Percentiles rank a stretch among this genome's conserved stretches.
Evolutionary conservation across 768 basidiomycete species (phyloP).

Genomic region (Tylopilus balloui): DNA sequence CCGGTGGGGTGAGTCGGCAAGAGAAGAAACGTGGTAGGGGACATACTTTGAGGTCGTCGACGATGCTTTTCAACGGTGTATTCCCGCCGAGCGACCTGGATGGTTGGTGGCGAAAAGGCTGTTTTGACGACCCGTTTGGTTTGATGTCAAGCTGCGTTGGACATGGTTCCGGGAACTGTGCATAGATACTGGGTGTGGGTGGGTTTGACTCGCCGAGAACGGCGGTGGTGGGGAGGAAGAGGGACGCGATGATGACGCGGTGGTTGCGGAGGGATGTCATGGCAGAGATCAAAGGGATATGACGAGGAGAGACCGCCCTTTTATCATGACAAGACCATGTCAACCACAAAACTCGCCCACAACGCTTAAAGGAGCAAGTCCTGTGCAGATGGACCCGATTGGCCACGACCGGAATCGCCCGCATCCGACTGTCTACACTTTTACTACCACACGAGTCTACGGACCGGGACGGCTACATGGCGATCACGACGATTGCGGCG

Average conservation of each 20-base stretch:
- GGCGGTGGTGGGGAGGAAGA: constrained; percentile 75
- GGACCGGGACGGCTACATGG: too few relatives aligned
- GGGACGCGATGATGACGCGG: constrained; percentile 75
- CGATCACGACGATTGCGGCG: too few relatives aligned
- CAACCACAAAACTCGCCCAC: not conserved
- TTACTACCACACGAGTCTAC: too few relatives aligned
- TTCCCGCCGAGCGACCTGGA: constrained; percentile 20
- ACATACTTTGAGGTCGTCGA: constrained; percentile 70
- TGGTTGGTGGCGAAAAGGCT: constrained; percentile 16
- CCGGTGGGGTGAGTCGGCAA: not conserved
- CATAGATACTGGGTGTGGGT: constrained; percentile 42
- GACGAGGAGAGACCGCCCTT: not conserved
- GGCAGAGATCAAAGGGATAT: not conserved
- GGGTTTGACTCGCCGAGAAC: constrained; percentile 53
- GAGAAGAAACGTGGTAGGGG: not conserved
- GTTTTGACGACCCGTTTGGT: constrained; percentile 1
- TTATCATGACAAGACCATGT: not conserved
- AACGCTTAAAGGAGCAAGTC: constrained; percentile 2
- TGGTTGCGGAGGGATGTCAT: constrained; percentile 75
- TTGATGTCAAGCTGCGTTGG: constrained; percentile 5
- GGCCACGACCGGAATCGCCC: too few relatives aligned
- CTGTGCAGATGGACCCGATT: too few relatives aligned
- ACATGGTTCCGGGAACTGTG: constrained; percentile 8
- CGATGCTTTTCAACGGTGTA: constrained; percentile 59
- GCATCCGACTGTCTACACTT: too few relatives aligned